Evolutionary conservation across 164 flowering plant species (phyloP), one percentile per base, ranked within the genome.

Genomic region (Dillenia turbinata): DNA sequence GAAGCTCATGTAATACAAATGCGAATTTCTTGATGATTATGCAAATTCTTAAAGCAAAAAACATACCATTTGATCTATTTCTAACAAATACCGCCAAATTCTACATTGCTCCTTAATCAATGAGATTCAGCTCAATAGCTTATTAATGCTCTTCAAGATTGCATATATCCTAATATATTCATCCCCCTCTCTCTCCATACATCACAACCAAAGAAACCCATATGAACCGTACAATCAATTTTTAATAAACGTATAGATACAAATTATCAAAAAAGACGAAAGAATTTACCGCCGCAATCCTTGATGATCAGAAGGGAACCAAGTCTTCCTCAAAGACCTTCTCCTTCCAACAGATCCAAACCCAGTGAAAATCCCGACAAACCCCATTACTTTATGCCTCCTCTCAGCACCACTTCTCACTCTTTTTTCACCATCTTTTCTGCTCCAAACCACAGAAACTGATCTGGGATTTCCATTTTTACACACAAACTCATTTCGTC

Each of bases 311-410:
- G 92, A 76, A 1, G 99, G 97, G 83, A 95, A 72, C 99, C 99
- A 95, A 51, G 97, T 86, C 78, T 76, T 78, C 69, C 99, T 80
- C 77, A 95, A 63, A 5, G 99, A 80, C 49, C 74, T 75, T 40
- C 99, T 71, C 57, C 99, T 77, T 7, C 88, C 97, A 9, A 54
- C 72, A 0, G 99, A 95, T 53, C 76, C 85, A 61, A 94, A 94
- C 47, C 99, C 96, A 26, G 97, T 89, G 64, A 88, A 96, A 45
- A 95, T 92, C 43, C 99, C 99, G 5, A 95, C 99, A 74, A 95
- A 89, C 1, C 92, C 99, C 94, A 85, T 83, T 44, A 88, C 90
- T 65, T 87, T 95, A 63, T 75, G 75, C 76, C 96, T 77, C 75
- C 81, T 81, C 62, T 66, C 77, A 9, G 60, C 73, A 60, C 63